These are phyloP conservation scores for Pythium folliculosum DNA, from an alignment of 352 stramenopile species.

Conservation along the genomic window DNA sequence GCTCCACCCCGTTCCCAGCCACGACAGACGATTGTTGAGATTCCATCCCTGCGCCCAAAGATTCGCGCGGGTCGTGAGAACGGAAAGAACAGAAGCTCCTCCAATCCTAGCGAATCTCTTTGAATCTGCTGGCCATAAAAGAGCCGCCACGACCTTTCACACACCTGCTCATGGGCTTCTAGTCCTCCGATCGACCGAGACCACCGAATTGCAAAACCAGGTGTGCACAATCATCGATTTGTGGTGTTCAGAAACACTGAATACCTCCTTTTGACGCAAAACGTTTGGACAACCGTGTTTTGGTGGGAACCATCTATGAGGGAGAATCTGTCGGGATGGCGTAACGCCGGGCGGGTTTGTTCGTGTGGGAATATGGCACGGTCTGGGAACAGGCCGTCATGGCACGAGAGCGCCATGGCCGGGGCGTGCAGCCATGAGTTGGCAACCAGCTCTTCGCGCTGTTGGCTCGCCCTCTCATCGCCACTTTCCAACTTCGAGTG, in stretches of 20 bases:
- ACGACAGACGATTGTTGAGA: conserved; percentile 14
- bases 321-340: conserved; percentile 8
- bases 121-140: conserved; percentile 17
- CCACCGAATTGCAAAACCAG: not conserved
- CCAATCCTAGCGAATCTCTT: conserved; percentile 6
- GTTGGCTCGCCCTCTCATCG: not conserved
- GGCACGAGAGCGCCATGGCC: conserved; percentile 2
- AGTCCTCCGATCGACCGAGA: not conserved
- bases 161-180: not conserved
- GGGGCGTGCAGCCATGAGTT: conserved; percentile 14
- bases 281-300: too few relatives aligned
- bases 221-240: not conserved
- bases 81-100: not conserved
- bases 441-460: not conserved
- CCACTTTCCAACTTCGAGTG: conserved; percentile 11
- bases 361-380: conserved; percentile 1
- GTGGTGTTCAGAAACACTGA: not conserved
- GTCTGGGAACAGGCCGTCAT: conserved; percentile 5
- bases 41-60: not conserved
- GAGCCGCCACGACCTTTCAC: conserved; percentile 9
- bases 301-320: not conserved
- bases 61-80: conserved; percentile 1
- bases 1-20: not conserved
- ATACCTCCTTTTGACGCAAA: too few relatives aligned
- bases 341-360: conserved; percentile 8